These are phyloP conservation scores for Cytospora mali DNA, from an alignment of 2,329 filamentous ascomycete genomes.

Conservation along the genomic window DNA sequence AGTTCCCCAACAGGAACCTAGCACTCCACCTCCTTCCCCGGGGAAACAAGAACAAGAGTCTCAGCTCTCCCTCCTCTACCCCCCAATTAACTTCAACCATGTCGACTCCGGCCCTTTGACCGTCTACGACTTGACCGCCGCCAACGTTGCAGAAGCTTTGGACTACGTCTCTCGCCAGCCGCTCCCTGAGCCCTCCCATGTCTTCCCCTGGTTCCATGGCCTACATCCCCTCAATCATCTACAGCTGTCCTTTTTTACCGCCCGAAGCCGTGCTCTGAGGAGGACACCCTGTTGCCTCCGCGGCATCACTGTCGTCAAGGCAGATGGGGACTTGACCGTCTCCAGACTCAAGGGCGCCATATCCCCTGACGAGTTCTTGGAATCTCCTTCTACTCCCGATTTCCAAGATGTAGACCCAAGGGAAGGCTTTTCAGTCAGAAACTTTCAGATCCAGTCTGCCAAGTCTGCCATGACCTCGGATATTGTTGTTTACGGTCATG, in stretches of 20 bases:
- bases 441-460: conserved; percentile 93
- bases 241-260: conserved; percentile 86
- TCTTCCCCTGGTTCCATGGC: conserved; percentile 97
- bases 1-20: conserved; percentile 54
- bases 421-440: conserved; percentile 92
- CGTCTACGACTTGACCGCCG: conserved; percentile 73
- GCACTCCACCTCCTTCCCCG: conserved; percentile 68
- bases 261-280: conserved; percentile 70
- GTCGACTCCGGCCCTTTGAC: conserved; percentile 56
- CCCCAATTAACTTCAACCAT: conserved; percentile 65
- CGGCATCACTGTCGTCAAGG: conserved; percentile 83
- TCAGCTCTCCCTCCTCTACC: conserved; percentile 72
- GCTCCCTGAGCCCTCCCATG: conserved; percentile 78
- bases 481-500: conserved; percentile 87
- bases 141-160: conserved; percentile 70
- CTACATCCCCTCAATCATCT: conserved; percentile 86
- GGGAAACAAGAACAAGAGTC: conserved; percentile 56
- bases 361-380: conserved; percentile 77
- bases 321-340: conserved; percentile 73
- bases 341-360: conserved; percentile 87
- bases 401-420: conserved; percentile 85
- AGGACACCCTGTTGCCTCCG: conserved; percentile 77
- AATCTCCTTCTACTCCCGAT: conserved; percentile 50
- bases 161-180: conserved; percentile 78
- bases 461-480: conserved; percentile 89